Evolutionary conservation across 2,329 filamentous ascomycete genomes (phyloP).

Genomic region (Talaromyces sp.): DNA sequence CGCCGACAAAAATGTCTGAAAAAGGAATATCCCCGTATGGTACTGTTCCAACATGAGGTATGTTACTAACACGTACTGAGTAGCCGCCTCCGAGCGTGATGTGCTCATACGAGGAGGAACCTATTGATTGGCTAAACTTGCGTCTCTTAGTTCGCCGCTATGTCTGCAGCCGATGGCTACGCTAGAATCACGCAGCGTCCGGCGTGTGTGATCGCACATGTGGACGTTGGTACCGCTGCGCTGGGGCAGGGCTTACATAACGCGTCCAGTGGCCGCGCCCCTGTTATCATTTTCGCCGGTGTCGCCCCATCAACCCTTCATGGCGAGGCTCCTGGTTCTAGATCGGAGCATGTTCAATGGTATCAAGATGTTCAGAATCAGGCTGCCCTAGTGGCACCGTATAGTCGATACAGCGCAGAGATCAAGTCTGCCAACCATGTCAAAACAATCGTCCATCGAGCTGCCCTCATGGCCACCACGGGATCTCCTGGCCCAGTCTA

Average conservation of each 20-base stretch:
- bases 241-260: conserved; percentile 74
- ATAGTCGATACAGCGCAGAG: conserved; percentile 75
- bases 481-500: conserved; percentile 75
- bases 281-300: conserved; percentile 70
- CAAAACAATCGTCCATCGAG: conserved; percentile 79
- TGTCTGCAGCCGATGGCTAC: conserved; percentile 14
- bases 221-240: conserved; percentile 72
- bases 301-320: conserved; percentile 67
- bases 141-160: conserved; percentile 13
- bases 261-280: conserved; percentile 63
- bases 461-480: conserved; percentile 69
- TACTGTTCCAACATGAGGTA: conserved; percentile 16
- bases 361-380: conserved; percentile 76
- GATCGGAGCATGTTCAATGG: conserved; percentile 79
- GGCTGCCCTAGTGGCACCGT: conserved; percentile 70
- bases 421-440: conserved; percentile 77
- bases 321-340: conserved; percentile 64
- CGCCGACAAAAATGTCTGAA: conserved; percentile 11
- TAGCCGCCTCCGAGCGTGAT: background rate
- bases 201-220: conserved; percentile 64
- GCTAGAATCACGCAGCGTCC: conserved; percentile 13
- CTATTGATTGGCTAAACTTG: background rate
- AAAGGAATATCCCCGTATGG: conserved; percentile 13
- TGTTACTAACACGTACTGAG: background rate
- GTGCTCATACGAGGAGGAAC: background rate